Base-by-base conservation (phyloP, 2,329 filamentous ascomycete species). In the Sporothrix curviconia region DNA sequence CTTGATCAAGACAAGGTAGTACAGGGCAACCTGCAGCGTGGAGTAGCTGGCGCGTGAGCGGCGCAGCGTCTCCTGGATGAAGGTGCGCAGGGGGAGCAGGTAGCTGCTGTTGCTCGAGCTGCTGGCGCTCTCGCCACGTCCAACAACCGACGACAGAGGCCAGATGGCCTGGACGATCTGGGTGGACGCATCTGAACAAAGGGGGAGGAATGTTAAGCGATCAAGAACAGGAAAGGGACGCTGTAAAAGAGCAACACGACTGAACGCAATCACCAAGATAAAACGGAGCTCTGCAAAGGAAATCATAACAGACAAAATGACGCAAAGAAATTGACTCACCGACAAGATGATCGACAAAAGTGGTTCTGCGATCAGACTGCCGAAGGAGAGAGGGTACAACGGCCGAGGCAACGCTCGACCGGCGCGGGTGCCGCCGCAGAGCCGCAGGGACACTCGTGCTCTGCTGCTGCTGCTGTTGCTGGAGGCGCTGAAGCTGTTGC, bases 111-210 rank as follows among this genome's bases (percentile, higher is more conserved):
- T 63, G 56, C 49, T 49, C 14, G 24, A 25, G 47, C 40, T 19
- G 56, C 24, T 51, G 34, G 43, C 24, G 56, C 58, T 42, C 81
- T 92, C 89, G 66, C 80, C 85, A 66, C 86, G 85, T 71, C 88
- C 89, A 58, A 87, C 82, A 36, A 87, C 84, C 59, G 90, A 92
- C 56, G 92, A 95, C 43, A 92, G 80, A 46, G 94, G 92, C 94
- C 94, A 99, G 67, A 99, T 96, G 55, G 89, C 89, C 77, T 96
- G 91, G 51, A 99, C 92, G 72, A 97, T 95, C 73, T 96, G 90
- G 56, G 94, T 94, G 55, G 94, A 94, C 66, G 92, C 95, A 83
- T 96, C 92, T 96, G 80, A 56, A 69, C 65, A 67, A 61, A 61
- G 56, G 51, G 57, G 59, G 30, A 36, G 63, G 72, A 74, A 46